Percentiles rank a stretch among this genome's conserved stretches.
These are phyloP conservation scores for Thielaviopsis euricoi DNA, from an alignment of 2,329 filamentous ascomycete species.

Conservation along the genomic window DNA sequence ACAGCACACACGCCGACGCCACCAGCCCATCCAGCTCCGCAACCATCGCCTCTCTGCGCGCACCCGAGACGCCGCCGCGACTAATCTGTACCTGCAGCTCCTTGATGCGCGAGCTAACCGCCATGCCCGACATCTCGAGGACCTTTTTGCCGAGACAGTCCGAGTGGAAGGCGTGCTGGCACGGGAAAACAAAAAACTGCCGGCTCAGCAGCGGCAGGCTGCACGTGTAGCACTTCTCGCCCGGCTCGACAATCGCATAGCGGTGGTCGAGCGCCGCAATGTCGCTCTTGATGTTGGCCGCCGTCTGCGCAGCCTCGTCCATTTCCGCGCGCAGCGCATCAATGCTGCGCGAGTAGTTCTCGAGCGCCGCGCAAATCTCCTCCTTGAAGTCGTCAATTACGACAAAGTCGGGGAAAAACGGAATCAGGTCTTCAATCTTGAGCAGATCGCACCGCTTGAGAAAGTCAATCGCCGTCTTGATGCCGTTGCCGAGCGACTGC, in stretches of 20 bases:
- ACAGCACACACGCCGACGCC: slow-evolving; percentile 79
- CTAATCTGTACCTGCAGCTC: slow-evolving; percentile 75
- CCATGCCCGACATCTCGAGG: slow-evolving; percentile 61
- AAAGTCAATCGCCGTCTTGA: slow-evolving; percentile 88
- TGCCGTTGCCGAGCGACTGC: slow-evolving; percentile 51
- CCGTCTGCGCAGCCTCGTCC: slow-evolving; percentile 83
- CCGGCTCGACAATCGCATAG: slow-evolving; percentile 92
- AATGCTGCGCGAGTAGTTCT: slow-evolving; percentile 85
- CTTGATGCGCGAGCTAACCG: slow-evolving; percentile 61
- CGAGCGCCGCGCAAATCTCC: slow-evolving; percentile 84
- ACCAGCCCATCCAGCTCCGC: slow-evolving; percentile 84
- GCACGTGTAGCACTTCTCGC: slow-evolving; percentile 85
- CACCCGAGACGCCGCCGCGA: slow-evolving; percentile 52
- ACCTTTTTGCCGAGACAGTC: slow-evolving; percentile 83
- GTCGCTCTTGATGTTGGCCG: slow-evolving; percentile 77
- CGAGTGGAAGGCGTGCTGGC: slow-evolving; percentile 93
- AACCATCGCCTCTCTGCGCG: slow-evolving; percentile 65
- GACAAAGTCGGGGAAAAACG: slow-evolving; percentile 96
- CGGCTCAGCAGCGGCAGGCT: slow-evolving; percentile 69
- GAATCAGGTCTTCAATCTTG: slow-evolving; percentile 90
- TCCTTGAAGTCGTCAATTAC: slow-evolving; percentile 99
- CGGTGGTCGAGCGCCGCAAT: slow-evolving; percentile 72
- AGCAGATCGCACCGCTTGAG: slow-evolving; percentile 80
- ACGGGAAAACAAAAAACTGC: slow-evolving; percentile 97
- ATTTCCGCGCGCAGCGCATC: slow-evolving; percentile 81